phyloP scores from a whole-genome alignment of 2,329 filamentous ascomycete genomes.

The Hirsutella minnesotensis region DNA sequence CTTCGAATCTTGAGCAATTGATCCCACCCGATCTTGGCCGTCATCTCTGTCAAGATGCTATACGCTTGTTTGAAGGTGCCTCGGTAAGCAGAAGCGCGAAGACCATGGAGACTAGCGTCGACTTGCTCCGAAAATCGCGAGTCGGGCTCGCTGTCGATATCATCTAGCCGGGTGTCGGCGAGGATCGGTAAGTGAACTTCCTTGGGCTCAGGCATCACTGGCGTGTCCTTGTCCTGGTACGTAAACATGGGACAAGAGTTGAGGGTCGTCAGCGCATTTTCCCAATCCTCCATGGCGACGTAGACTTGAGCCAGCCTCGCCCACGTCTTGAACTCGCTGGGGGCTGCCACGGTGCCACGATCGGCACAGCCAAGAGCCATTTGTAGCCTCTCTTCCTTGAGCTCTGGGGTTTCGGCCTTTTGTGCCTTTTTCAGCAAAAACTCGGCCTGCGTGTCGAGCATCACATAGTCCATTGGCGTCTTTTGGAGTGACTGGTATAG shows the following conservation, averaged over 20 bases:
- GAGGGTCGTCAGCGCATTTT: slow-evolving; percentile 83
- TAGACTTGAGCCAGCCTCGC: slow-evolving; percentile 89
- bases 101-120: slow-evolving; percentile 71
- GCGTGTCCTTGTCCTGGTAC: slow-evolving; percentile 95
- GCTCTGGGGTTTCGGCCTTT: slow-evolving; percentile 38
- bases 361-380: slow-evolving; percentile 91
- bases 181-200: slow-evolving; percentile 80
- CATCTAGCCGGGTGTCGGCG: slow-evolving; percentile 80
- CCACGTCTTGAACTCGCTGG: slow-evolving; percentile 96
- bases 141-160: slow-evolving; percentile 86
- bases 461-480: slow-evolving; percentile 92
- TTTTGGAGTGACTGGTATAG: slow-evolving; percentile 83
- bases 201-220: slow-evolving; percentile 84
- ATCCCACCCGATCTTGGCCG: slow-evolving; percentile 94
- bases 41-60: slow-evolving; percentile 87
- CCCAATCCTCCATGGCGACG: slow-evolving; percentile 89
- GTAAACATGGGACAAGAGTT: slow-evolving; percentile 99
- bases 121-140: slow-evolving; percentile 74
- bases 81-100: slow-evolving; percentile 82
- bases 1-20: slow-evolving; percentile 88
- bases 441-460: slow-evolving; percentile 87
- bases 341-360: slow-evolving; percentile 85
- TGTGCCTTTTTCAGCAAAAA: slow-evolving; percentile 80
- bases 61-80: slow-evolving; percentile 96
- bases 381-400: slow-evolving; percentile 57